Conservation (phyloP, 2,329 filamentous ascomycete genomes). For the Alternaria gaisen region DNA sequence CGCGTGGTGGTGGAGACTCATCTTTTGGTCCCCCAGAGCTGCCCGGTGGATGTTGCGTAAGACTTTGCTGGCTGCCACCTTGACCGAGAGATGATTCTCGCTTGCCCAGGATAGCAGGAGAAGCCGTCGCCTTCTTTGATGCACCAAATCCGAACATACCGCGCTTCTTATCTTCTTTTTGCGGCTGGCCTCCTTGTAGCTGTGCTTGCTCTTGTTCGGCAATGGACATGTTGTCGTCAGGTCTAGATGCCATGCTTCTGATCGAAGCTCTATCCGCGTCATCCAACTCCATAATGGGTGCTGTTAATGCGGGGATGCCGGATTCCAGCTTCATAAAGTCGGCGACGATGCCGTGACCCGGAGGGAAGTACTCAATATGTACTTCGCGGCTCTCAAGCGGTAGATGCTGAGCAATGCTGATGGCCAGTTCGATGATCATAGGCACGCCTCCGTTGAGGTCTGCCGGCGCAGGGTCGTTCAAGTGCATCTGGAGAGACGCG, state of each 20-base stretch:
- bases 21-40: slow-evolving; percentile 52
- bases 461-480: slow-evolving; percentile 78
- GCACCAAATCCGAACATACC: slow-evolving; percentile 56
- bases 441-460: slow-evolving; percentile 88
- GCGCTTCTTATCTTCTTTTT: slow-evolving; percentile 48
- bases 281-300: slow-evolving; percentile 53
- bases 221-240: slow-evolving; percentile 40
- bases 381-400: slow-evolving; percentile 93
- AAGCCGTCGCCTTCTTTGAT: slow-evolving; percentile 48
- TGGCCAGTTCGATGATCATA: slow-evolving; percentile 91
- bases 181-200: slow-evolving; percentile 40
- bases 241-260: slow-evolving; percentile 44
- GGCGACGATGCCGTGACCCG: slow-evolving; percentile 73
- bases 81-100: slow-evolving; percentile 51
- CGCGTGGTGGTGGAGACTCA: slow-evolving; percentile 54
- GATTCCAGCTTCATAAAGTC: slow-evolving; percentile 86
- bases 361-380: slow-evolving; percentile 82
- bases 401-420: slow-evolving; percentile 84
- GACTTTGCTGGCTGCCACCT: slow-evolving; percentile 49
- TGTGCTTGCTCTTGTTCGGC: slow-evolving; percentile 45
- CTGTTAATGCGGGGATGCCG: slow-evolving; percentile 58
- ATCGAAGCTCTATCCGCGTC: slow-evolving; percentile 53
- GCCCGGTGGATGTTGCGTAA: slow-evolving; percentile 49
- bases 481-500: slow-evolving; percentile 73
- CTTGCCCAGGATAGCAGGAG: slow-evolving; percentile 49